Evolutionary conservation across 73 alveolate species (phyloP), one percentile per base, ranked within the genome.

Genomic region (Paramecium primaurelia): DNA sequence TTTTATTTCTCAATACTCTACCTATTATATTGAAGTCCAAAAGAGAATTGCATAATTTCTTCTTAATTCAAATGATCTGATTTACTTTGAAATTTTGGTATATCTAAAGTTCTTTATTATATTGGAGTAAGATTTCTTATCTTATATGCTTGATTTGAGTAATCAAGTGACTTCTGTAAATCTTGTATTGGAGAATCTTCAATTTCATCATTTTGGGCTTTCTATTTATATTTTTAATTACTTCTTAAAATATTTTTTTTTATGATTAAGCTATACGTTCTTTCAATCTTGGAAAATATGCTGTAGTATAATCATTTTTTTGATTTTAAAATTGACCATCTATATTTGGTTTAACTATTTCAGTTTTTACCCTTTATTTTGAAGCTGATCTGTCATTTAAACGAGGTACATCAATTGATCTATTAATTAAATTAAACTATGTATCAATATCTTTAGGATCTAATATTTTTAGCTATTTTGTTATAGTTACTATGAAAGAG

Each of bases 41-140:
- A 73, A n/a, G 87, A 73, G 10, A 73, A 73, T 25, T 73, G 59
- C 87, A 73, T 73, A 14, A 40, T 34, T 37, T 73, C 87, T 8
- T 73, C 87, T 37, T 73, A 64, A 28, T 64, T 64, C 28, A 64
- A 26, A 9, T 64, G 84, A 64, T 64, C 84, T 2, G 84, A 64
- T 34, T 32, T 64, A 36, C 84, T 64, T 11, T 64, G 30, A 64
- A 18, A 64, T 28, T 64, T 64, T 3, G 45, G 47, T 64, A 64
- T 7, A 14, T 64, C 84, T 12, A 64, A 10, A 0, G 84, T 64
- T 64, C 84, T 20, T 64, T 64, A 32, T 64, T 64, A 8, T 16
- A 28, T 6, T 14, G 84, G 84, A 28, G 84, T 64, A 14, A 64
- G 47, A 26, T 64, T 64, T n/a, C 84, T 64, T 28, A 4, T 12